Base-by-base conservation (phyloP, 495 filamentous ascomycete species). In the Aspergillus nidulans region DNA sequence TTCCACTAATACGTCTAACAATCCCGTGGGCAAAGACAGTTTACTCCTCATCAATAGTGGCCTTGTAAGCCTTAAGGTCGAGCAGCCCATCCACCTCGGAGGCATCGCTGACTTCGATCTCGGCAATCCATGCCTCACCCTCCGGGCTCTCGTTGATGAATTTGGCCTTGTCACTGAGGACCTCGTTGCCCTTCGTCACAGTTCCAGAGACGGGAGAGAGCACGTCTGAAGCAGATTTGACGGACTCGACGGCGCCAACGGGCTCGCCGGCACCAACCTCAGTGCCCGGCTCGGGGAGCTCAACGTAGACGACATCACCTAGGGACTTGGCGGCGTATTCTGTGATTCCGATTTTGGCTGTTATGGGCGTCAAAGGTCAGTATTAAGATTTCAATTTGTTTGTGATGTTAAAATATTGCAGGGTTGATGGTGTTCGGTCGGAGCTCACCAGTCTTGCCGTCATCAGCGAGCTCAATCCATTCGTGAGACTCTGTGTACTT, bases 401-500 rank as follows among this genome's bases (percentile, higher is more conserved):
- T 16, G 30, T 12, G 9, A 34, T 10, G 30, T 12, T 34, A 12
- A 12, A 12, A 12, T 5, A 7, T 6, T 34, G 9, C 9, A 34
- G 15, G 10, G 10, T 6, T 6, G 30, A 12, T 25, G 39, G 9
- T 10, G 41, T 43, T 28, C 32, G 18, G 8, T 23, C 12, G 26
- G 24, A 32, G 65, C 71, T 64, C 30, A 75, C 71, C 72, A 40
- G 63, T 73, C 61, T 74, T 90, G 59, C 84, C 82, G 72, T 94
- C 85, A 25, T 80, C 82, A 46, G 82, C 82, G 28, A 96, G 75
- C 72, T 96, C 89, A 63, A 98, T 84, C 95, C 95, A 98, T 78
- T 98, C 94, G 78, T 98, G 94, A 63, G 96, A 95, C 69, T 89
- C 85, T 62, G 95, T 97, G 80, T 95, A 98, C 66, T 87, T 90